Base-by-base conservation (phyloP, 169 alveolate species). In the Plasmodium inui region DNA sequence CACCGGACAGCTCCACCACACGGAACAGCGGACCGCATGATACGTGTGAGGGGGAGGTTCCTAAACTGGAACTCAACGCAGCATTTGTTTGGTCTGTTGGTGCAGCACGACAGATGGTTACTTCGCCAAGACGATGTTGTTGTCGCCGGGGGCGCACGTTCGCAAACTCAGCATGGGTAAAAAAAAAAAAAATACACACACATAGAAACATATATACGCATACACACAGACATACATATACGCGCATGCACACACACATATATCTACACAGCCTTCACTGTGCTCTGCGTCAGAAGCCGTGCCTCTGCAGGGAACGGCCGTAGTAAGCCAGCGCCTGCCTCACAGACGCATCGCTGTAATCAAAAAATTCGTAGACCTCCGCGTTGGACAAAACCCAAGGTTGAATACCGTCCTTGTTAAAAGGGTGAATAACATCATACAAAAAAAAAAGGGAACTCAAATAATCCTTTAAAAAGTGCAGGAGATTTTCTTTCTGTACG, bases 361-460 rank as follows among this genome's bases (percentile, higher is more conserved):
- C 57, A 53, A 46, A 85, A 85, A 85, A 85, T 30, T 85, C 93
- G 53, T 85, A 85, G 6, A 85, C 19, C 67, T 85, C 93, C 14
- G 93, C 50, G 37, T 50, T 37, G 4, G 93, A 85, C 67, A 85
- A 76, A 46, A 74, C 93, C 93, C 93, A 85, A 53, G 93, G 93
- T 41, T 85, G 93, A n/a, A 85, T 85, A 39, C 93, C 93, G 79
- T 85, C 79, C 79, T 85, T 41, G 37, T 85, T 22, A 85, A 85
- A 85, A n/a, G 93, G 93, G 80, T 85, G 93, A 46, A 85, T 55
- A 19, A 85, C 22, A 26, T 34, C 74, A 37, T 85, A 85, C 30
- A 85, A 50, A 73, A 85, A 85, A 50, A 85, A 46, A 85, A 85
- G 53, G 50, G 93, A 85, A 53, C 93, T 85, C 7, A 72, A 26